Base-by-base conservation (phyloP, 2,329 filamentous ascomycete species). In the Colletotrichum graminicola region DNA sequence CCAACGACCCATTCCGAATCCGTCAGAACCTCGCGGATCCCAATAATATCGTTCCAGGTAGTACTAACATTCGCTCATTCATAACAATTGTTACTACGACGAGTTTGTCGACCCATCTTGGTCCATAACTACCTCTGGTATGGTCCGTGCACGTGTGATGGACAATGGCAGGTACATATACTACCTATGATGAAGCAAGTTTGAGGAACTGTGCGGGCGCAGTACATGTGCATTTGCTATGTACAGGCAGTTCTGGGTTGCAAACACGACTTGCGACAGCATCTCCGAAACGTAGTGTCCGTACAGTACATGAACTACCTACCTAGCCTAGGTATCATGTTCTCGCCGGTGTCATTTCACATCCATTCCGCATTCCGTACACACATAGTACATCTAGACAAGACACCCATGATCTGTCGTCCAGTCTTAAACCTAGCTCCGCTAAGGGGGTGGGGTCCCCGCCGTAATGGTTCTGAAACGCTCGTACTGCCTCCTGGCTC, bases 391-490 rank as follows among this genome's bases (percentile, higher is more conserved):
- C 29, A 54, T 34, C 10, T 12, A 11, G 47, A 54, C 32, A 55
- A 14, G 52, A 36, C 32, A 36, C 12, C 52, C 52, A 23, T 55
- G 11, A 36, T 55, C 32, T 54, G 62, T 70, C 67, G 56, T 70
- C 67, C 47, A 21, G 56, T 45, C 67, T 68, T 63, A 63, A 63
- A 59, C 32, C 11, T 10, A 26, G 39, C 36, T 39, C 68, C 59
- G 45, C 45, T 68, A 71, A 71, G 64, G 45, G 29, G 52, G 32
- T 36, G 21, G 21, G 11, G 16, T 61, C 67, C 47, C 68, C 68
- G 62, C 65, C 23, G 52, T 39, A 68, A 63, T 67, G 68, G 57
- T 63, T 60, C 67, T 71, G 68, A 71, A 71, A 71, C 68, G 59
- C 65, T 52, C 39, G 57, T 62, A 57, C 64, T 23, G 52, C 45